Percentiles rank a stretch among this genome's conserved stretches.
These are phyloP conservation scores for Sambucus nigra DNA, from an alignment of 129 eudicot genomes.

Conservation along the genomic window DNA sequence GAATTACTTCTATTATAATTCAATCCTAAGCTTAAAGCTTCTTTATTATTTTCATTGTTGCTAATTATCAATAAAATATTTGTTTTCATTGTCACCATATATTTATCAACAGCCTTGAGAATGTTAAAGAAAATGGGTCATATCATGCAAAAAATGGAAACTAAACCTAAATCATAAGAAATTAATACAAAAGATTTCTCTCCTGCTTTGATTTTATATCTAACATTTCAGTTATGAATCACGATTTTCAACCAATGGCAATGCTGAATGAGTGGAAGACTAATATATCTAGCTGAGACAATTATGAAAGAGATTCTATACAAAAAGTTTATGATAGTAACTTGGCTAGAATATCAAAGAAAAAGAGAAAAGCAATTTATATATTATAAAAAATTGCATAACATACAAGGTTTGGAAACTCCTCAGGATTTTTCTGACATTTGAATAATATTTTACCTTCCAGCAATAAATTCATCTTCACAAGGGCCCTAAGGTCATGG, in stretches of 20 bases:
- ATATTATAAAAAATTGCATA: slow-evolving; percentile 9
- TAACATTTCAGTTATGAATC: too few species aligned
- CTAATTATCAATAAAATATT: too few species aligned
- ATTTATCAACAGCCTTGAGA: too few species aligned
- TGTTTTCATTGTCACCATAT: too few species aligned
- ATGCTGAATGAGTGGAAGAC: background rate
- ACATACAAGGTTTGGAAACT: slow-evolving; percentile 27
- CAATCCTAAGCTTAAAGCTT: too few species aligned
- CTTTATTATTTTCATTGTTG: too few species aligned
- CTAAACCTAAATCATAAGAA: too few species aligned
- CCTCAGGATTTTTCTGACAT: slow-evolving; percentile 17
- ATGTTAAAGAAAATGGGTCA: too few species aligned
- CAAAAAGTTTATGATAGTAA: background rate
- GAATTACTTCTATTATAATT: too few species aligned
- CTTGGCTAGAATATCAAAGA: background rate
- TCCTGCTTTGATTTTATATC: too few species aligned
- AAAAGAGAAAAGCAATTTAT: slow-evolving; percentile 8
- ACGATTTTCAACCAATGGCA: background rate
- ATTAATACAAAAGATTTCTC: too few species aligned
- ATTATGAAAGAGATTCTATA: background rate
- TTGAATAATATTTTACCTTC: slow-evolving; percentile 12
- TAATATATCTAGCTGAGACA: background rate
- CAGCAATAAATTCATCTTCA: slow-evolving; percentile 16
- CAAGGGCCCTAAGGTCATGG: background rate
- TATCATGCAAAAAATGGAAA: too few species aligned